Evolutionary conservation across 495 filamentous ascomycete genomes (phyloP), one percentile per base, ranked within the genome.

Genomic region (Penicillium arizonense): DNA sequence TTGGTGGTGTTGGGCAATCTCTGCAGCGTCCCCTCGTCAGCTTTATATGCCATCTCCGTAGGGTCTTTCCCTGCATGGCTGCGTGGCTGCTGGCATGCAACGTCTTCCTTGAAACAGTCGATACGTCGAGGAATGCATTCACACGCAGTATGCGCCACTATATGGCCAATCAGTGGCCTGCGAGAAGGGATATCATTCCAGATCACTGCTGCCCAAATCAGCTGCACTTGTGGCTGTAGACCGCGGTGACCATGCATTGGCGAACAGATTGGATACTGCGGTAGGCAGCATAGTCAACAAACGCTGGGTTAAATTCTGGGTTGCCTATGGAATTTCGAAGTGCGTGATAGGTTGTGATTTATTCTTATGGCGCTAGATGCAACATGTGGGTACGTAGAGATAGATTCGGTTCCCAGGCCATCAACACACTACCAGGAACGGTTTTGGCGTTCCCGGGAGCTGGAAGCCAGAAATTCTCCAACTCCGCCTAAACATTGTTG

Each of bases 1-100:
- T 6, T 6, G 30, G 2, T 46, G 12, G 11, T 46, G 18, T 46
- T 34, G 10, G 28, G 32, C 16, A 46, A 46, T 46, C 30, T 14
- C 44, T 46, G 18, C 14, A n/a, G 44, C 32, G 44, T 46, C 35
- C n/a, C 38, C 38, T 41, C 38, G 38, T 5, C 38, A 41, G 38
- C 38, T 41, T 41, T 41, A 41, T 41, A 41, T 41, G 38, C 38
- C 38, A 23, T 41, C 38, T 12, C 23, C 38, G 23, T 41, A 18
- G 38, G 38, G 9, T 12, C 20, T 13, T 11, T 41, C 13, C 38
- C 23, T 21, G 24, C 38, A 21, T 41, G 18, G 20, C 18, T 18
- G 20, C 20, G 23, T 24, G 38, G 20, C 16, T 41, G 18, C 38
- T n/a, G 38, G 13, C 38, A 21, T 41, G 8, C 20, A 41, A 24